Evolutionary conservation across 2,329 filamentous ascomycete genomes (phyloP).

Genomic region (Ophiocordyceps camponoti-floridani): DNA sequence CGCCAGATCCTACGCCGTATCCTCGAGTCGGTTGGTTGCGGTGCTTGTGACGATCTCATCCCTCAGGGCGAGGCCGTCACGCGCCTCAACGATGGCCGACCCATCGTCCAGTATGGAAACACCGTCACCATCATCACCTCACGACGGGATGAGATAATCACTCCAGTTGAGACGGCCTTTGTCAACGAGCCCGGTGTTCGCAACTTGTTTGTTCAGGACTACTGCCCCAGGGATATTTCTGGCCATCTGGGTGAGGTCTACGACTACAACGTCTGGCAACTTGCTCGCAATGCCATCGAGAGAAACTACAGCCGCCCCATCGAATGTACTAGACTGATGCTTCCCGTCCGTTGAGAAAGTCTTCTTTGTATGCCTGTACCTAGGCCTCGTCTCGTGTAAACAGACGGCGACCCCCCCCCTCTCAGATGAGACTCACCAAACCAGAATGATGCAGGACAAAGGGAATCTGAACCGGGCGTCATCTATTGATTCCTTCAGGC

Average conservation of each 20-base stretch:
- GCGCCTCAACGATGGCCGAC: slow-evolving; percentile 3
- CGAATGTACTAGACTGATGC: background rate
- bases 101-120: slow-evolving; percentile 4
- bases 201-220: slow-evolving; percentile 6
- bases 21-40: slow-evolving; percentile 1
- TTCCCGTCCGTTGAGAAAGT: slow-evolving; percentile 3
- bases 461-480: no score
- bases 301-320: slow-evolving; percentile 2
- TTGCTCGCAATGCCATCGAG: slow-evolving; percentile 5
- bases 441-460: no score
- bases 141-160: slow-evolving; percentile 3
- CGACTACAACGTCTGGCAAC: slow-evolving; percentile 5
- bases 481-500: no score
- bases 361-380: background rate
- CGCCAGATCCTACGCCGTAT: background rate
- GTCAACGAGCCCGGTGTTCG: slow-evolving; percentile 4
- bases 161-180: slow-evolving; percentile 4
- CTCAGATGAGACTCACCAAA: no score
- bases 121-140: slow-evolving; percentile 4
- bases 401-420: no score
- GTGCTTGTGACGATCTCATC: slow-evolving; percentile 4
- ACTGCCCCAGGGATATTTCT: slow-evolving; percentile 3
- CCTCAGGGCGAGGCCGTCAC: slow-evolving; percentile 1
- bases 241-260: slow-evolving; percentile 4
- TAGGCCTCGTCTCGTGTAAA: background rate